Base-by-base conservation (phyloP, 177 flowering plant genomes). In the Vitis hybrid region DNA sequence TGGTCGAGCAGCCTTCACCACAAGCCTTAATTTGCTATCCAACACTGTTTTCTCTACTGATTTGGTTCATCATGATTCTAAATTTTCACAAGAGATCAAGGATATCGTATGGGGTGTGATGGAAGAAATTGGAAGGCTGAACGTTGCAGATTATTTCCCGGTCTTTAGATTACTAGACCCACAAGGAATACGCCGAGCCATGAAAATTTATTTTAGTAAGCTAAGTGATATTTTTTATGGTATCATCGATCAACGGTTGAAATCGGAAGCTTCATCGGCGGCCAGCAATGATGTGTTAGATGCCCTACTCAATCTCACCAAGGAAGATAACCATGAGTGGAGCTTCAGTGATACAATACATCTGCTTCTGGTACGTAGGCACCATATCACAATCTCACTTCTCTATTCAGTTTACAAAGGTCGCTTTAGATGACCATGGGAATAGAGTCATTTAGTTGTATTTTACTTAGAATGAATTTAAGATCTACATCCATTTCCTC, bases 21-120 rank as follows among this genome's bases (percentile, higher is more conserved):
- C 77, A 18, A 9, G 17, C 17, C 67, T 77, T 35, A 74, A 71
- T 32, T 32, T 71, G 57, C 41, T 78, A 17, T 74, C 75, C 2
- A 74, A 71, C 64, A 78, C 67, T 1, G 2, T 78, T 24, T 74
- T 78, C 73, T 78, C 81, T 3, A 11, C 51, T 1, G 81, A 78
- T 17, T n/a, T 75, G 67, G 78, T 51, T 2, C 13, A 62, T n/a
- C 49, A 56, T 5, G 10, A 17, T 17, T 66, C 77, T 4, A 30
- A 52, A 1, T 12, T 18, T 4, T 55, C 72, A 6, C 71, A 76
- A 11, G 77, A 74, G 20, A 55, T 79, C 14, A 73, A 65, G 68
- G 65, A 69, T n/a, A 3, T 65, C 2, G 68, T 75, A n/a, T 27
- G 54, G 55, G 51, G 32, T 11, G 5, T 64, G 8, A 63, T 76